phyloP scores from a whole-genome alignment of 495 filamentous ascomycete species.

The Neurospora cerealis region DNA sequence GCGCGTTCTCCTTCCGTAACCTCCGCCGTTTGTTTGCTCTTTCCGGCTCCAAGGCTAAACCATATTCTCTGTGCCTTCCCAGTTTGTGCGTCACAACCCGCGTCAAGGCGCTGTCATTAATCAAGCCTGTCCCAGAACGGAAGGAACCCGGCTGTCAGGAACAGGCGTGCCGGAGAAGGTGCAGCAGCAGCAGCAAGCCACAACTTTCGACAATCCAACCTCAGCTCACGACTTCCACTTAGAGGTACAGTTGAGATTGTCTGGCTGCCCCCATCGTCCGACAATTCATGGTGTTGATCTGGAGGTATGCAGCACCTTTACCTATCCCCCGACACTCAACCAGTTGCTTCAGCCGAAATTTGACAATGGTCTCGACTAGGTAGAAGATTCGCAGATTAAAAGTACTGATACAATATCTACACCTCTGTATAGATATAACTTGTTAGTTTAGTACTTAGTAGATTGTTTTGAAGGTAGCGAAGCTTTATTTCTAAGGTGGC shows the following conservation, averaged over 20 bases:
- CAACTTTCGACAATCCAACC: neutral
- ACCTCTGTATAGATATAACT: too few species aligned
- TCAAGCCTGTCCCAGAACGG: neutral
- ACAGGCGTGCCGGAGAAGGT: neutral
- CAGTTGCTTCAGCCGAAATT: neutral
- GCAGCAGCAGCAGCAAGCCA: neutral
- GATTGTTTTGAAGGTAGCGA: too few species aligned
- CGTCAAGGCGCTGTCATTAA: neutral
- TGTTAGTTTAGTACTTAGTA: too few species aligned
- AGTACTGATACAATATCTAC: neutral
- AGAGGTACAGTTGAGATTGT: neutral
- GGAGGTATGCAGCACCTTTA: neutral
- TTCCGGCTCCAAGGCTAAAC: neutral
- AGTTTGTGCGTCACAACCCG: neutral
- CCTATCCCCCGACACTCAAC: neutral
- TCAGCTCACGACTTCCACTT: neutral
- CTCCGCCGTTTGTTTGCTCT: neutral
- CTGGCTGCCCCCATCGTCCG: neutral
- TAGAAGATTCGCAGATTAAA: neutral
- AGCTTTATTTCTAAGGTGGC: too few species aligned
- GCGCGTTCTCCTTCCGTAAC: neutral
- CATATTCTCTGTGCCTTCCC: neutral
- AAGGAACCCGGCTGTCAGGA: neutral
- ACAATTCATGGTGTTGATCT: neutral
- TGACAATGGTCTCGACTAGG: neutral